Percentiles rank a stretch among this genome's conserved stretches.
Conservation (phyloP, 257 asterid genomes). For the Verbena officinalis region DNA sequence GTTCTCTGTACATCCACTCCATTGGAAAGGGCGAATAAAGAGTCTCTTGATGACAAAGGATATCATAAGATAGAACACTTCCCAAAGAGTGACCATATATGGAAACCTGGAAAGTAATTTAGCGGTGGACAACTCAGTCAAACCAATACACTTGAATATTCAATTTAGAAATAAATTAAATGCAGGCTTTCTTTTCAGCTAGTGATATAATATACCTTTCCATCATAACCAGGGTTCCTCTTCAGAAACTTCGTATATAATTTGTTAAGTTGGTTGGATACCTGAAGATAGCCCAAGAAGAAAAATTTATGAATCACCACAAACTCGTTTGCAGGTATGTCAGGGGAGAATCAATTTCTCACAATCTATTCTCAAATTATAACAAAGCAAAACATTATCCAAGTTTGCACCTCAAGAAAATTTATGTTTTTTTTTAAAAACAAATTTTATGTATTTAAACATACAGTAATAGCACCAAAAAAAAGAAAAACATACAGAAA, state of each 20-base stretch:
- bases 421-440: too few species aligned
- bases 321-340: constrained; percentile 8
- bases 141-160: constrained; percentile 17
- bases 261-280: constrained; percentile 80
- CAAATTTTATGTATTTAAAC: too few species aligned
- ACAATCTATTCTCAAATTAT: background rate
- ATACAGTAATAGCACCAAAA: too few species aligned
- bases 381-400: too few species aligned
- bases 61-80: constrained; percentile 93
- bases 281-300: constrained; percentile 53
- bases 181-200: constrained; percentile 24
- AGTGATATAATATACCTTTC: constrained; percentile 70
- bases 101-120: constrained; percentile 62
- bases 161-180: background rate
- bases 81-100: constrained; percentile 95
- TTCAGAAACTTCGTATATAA: constrained; percentile 84
- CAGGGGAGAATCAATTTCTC: background rate
- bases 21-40: constrained; percentile 77
- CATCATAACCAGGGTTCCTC: constrained; percentile 97
- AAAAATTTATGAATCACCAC: constrained; percentile 1
- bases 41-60: constrained; percentile 91
- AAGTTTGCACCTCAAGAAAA: too few species aligned
- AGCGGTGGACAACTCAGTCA: constrained; percentile 15
- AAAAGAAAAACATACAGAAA: too few species aligned
- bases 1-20: constrained; percentile 83